A percentile compares a stretch with the other conserved stretches of the same genome.
phyloP scores from a whole-genome alignment of 805 yeast species.

The Starmerella vaccinii region DNA sequence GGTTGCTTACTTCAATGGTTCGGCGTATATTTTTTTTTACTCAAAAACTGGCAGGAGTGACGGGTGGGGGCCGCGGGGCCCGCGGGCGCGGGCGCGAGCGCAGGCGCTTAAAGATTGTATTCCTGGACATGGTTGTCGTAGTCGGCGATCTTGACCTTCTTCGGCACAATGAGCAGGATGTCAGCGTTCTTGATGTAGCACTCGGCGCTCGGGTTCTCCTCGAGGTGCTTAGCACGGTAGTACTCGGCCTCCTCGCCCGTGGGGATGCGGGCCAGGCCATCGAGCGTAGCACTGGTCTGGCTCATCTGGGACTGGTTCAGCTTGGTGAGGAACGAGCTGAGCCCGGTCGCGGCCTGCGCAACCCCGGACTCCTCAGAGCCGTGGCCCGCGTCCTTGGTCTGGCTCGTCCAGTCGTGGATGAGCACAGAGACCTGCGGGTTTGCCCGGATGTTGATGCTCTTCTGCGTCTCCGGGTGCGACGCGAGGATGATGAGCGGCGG shows the following conservation, averaged over 20 bases:
- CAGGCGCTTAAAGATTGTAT: conserved; percentile 4
- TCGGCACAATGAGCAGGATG: conserved; percentile 53
- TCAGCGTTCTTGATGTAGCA: conserved; percentile 56
- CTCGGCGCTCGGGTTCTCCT: conserved; percentile 58
- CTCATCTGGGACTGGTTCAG: conserved; percentile 72
- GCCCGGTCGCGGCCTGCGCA: conserved; percentile 23
- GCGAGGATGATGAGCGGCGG: conserved; percentile 43
- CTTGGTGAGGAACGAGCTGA: conserved; percentile 55
- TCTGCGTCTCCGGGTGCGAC: conserved; percentile 60
- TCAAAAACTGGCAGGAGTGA: no score
- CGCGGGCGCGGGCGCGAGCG: no score
- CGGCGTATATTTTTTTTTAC: no score
- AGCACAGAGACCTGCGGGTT: conserved; percentile 76
- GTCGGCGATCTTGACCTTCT: conserved; percentile 70
- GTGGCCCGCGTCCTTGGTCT: conserved; percentile 36
- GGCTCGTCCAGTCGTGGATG: conserved; percentile 72
- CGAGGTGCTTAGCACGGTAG: conserved; percentile 52
- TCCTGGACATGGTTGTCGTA: conserved; percentile 19
- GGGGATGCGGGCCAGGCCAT: conserved; percentile 55
- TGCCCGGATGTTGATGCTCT: conserved; percentile 53
- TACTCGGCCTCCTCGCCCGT: conserved; percentile 43
- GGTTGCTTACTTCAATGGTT: no score
- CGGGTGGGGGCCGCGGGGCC: no score
- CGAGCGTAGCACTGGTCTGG: conserved; percentile 70
- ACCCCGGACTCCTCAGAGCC: conserved; percentile 44